phyloP scores from a whole-genome alignment of 371 early-diverging fungal genomes.

The Mucor mucedo region DNA sequence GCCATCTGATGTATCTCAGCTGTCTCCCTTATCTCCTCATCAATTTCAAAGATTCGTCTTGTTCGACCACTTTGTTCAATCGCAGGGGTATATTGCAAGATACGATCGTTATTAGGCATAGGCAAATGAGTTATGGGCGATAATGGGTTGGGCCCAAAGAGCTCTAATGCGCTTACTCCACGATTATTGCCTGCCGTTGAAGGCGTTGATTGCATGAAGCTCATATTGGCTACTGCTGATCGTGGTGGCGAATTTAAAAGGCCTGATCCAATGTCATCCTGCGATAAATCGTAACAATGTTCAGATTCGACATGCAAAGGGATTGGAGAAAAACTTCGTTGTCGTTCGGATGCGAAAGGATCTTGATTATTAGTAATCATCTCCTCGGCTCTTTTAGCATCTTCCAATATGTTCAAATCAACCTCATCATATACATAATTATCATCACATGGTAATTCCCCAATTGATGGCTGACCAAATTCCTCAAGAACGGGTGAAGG shows the following conservation, averaged over 20 bases:
- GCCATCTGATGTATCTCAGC: no score
- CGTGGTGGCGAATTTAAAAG: background rate
- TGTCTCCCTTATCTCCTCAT: no score
- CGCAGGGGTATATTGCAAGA: background rate
- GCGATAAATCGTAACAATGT: no score
- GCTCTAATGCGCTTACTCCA: background rate
- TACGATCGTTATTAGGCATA: background rate
- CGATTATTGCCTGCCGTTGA: background rate
- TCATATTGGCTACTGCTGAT: background rate
- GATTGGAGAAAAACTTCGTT: no score
- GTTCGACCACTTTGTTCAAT: background rate
- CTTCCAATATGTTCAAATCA: no score
- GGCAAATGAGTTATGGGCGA: slow-evolving; percentile 10
- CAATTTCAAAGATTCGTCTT: background rate
- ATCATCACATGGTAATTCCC: background rate
- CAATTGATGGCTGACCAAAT: no score
- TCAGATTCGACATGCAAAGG: no score
- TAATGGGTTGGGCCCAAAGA: slow-evolving; percentile 12
- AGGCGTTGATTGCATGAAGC: slow-evolving; percentile 20
- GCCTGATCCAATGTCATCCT: background rate
- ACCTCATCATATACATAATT: background rate
- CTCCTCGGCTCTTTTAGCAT: no score
- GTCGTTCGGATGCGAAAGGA: no score
- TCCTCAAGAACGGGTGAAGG: background rate
- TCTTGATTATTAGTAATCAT: no score